Conservation (phyloP, 2,329 filamentous ascomycete genomes). For the Thelonectria discophora region DNA sequence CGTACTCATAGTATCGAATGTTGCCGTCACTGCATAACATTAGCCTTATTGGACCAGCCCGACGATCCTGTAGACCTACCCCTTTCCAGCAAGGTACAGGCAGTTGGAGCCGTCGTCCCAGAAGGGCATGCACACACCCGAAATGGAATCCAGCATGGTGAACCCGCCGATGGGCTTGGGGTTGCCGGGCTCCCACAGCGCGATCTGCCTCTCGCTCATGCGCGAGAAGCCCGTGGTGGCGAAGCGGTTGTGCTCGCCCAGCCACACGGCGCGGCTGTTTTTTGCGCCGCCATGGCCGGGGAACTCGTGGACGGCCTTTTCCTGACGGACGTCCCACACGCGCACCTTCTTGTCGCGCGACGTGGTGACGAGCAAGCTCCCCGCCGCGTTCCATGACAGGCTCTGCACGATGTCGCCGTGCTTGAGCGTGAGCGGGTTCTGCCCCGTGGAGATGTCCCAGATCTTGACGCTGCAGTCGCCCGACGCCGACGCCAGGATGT, state of each 20-base stretch:
- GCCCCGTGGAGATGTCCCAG: constrained; percentile 88
- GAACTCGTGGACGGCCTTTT: constrained; percentile 85
- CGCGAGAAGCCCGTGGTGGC: constrained; percentile 97
- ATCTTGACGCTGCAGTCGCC: constrained; percentile 95
- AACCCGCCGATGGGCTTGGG: constrained; percentile 91
- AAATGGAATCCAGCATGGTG: constrained; percentile 90
- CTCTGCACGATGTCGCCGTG: constrained; percentile 94
- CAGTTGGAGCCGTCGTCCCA: constrained; percentile 98
- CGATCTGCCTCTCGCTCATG: constrained; percentile 98
- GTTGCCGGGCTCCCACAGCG: constrained; percentile 91
- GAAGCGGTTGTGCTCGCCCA: constrained; percentile 95
- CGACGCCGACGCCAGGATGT: constrained; percentile 92
- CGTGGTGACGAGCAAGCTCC: constrained; percentile 86
- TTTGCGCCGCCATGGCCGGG: constrained; percentile 91
- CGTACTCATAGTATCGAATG: constrained; percentile 98
- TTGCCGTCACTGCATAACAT: constrained; percentile 81
- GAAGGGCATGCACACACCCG: constrained; percentile 98
- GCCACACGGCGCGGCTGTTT: constrained; percentile 96
- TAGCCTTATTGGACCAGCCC: constrained; percentile 2
- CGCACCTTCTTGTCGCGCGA: constrained; percentile 98
- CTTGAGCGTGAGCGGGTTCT: constrained; percentile 78
- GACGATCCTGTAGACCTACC: constrained; percentile 65
- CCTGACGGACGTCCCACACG: constrained; percentile 96
- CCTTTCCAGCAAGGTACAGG: constrained; percentile 96
- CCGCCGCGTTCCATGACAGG: constrained; percentile 93